A percentile compares a stretch with the other conserved stretches of the same genome.
These are phyloP conservation scores for Eleusine coracana DNA, from an alignment of 176 grass and related monocot genomes.

Conservation along the genomic window DNA sequence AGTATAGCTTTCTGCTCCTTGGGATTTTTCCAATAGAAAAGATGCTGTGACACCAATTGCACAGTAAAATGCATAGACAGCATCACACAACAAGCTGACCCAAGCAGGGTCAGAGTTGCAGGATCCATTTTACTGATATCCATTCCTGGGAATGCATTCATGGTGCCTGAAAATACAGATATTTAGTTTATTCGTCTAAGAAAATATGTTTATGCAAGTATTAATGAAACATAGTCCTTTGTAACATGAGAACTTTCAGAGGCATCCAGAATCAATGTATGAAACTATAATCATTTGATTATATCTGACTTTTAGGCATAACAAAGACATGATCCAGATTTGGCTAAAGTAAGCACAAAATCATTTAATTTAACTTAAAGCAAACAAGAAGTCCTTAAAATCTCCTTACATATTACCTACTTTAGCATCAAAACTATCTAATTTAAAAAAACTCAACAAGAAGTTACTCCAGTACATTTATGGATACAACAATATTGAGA, in stretches of 20 bases:
- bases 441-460: not conserved
- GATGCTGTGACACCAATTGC: conserved; percentile 89
- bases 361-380: conserved; percentile 1
- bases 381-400: conserved; percentile 11
- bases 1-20: conserved; percentile 99
- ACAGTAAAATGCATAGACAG: conserved; percentile 93
- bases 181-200: conserved; percentile 14
- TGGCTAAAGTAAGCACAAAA: conserved; percentile 10
- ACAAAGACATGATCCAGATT: not conserved
- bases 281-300: not conserved
- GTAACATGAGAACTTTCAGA: not conserved
- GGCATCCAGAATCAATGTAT: not conserved
- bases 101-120: conserved; percentile 80
- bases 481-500: not conserved
- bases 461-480: not conserved
- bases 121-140: conserved; percentile 83
- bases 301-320: not conserved
- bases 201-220: conserved; percentile 1
- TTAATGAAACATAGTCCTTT: not conserved
- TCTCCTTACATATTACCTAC: not conserved
- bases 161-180: conserved; percentile 50
- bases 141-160: conserved; percentile 60
- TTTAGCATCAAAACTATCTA: not conserved
- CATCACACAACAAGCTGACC: conserved; percentile 90
- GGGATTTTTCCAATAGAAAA: conserved; percentile 99